Evolutionary conservation across 148 eudicot species (phyloP).

Genomic region (Dysphania ambrosioides): DNA sequence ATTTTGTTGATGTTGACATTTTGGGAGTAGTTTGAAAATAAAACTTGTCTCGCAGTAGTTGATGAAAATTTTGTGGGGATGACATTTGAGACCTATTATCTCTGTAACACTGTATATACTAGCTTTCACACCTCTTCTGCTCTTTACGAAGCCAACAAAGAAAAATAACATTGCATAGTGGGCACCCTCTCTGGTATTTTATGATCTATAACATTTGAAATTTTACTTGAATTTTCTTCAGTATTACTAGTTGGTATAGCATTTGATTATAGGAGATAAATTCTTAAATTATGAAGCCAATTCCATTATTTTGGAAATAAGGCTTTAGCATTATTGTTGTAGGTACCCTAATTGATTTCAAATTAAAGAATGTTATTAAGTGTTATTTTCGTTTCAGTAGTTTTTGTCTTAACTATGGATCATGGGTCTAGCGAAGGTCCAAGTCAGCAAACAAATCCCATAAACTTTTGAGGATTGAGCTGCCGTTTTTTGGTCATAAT

Average conservation of each 20-base stretch:
- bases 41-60: too few species aligned
- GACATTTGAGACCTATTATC: not conserved
- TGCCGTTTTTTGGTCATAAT: slow-evolving; percentile 10
- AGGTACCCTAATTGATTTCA: not conserved
- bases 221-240: not conserved
- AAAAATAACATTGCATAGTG: not conserved
- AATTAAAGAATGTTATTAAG: not conserved
- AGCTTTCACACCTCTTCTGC: too few species aligned
- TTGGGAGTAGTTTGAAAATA: not conserved
- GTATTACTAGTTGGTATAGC: not conserved
- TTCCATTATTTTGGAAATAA: not conserved
- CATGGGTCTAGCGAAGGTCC: not conserved
- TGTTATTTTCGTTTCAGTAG: not conserved
- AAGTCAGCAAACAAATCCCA: slow-evolving; percentile 16
- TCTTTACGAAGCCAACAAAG: not conserved
- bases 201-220: too few species aligned
- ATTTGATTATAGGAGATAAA: not conserved
- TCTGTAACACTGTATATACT: not conserved
- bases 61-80: not conserved
- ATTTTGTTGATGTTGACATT: slow-evolving; percentile 1
- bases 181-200: too few species aligned
- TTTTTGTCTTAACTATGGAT: not conserved
- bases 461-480: slow-evolving; percentile 18
- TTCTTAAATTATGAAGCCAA: not conserved
- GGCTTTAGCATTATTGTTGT: not conserved